These are phyloP conservation scores for Toxoplasma gondii DNA, from an alignment of 169 alveolate species.

Conservation along the genomic window DNA sequence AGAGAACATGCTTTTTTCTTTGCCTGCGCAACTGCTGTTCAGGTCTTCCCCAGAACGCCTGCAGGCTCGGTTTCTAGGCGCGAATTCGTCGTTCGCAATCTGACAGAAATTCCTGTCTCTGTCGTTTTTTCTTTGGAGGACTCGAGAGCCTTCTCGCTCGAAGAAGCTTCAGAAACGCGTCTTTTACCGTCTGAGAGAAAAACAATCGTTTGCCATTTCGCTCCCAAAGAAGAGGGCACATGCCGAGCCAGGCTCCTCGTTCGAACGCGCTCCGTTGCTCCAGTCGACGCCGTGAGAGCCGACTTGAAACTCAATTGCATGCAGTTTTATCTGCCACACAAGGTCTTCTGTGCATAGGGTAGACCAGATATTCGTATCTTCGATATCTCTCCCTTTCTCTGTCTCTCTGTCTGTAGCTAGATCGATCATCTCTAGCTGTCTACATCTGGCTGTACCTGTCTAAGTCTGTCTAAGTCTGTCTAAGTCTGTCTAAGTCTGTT, in stretches of 20 bases:
- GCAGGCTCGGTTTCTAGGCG: background rate
- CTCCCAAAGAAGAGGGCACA: background rate
- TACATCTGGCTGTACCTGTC: too few relatives aligned
- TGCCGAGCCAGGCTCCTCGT: background rate
- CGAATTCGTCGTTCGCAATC: background rate
- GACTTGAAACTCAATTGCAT: too few relatives aligned
- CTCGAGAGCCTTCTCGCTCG: background rate
- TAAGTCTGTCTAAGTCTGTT: too few relatives aligned
- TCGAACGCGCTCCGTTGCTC: background rate
- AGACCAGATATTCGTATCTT: too few relatives aligned
- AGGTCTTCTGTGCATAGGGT: too few relatives aligned
- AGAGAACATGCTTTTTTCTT: too few relatives aligned
- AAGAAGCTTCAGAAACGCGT: background rate
- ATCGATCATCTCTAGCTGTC: too few relatives aligned
- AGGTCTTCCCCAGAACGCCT: conserved; percentile 23
- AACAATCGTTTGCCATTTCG: background rate
- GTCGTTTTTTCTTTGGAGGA: background rate
- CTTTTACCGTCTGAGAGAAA: background rate
- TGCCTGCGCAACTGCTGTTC: background rate
- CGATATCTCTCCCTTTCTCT: too few relatives aligned
- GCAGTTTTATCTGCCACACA: too few relatives aligned
- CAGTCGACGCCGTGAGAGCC: background rate
- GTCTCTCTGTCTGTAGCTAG: too few relatives aligned
- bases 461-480: too few relatives aligned
- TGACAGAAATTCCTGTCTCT: conserved; percentile 22